Conservation (phyloP, 306 rosid species). For the Inga oerstediana region DNA sequence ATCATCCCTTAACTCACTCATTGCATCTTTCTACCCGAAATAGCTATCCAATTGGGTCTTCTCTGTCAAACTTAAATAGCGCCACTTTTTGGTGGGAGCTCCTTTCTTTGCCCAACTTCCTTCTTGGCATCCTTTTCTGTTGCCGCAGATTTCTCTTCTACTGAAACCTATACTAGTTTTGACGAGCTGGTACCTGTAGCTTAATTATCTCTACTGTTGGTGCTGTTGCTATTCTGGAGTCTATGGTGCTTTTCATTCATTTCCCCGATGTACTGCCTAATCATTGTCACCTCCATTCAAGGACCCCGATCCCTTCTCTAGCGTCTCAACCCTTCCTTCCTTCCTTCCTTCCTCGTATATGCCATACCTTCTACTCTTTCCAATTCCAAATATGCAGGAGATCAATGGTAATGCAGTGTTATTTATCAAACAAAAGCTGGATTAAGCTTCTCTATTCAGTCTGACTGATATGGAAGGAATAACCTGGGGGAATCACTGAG, state of each 20-base stretch:
- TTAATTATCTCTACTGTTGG: not conserved
- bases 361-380: not conserved
- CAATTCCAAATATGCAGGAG: not conserved
- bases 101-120: not conserved
- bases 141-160: not conserved
- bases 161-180: not conserved
- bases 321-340: not conserved
- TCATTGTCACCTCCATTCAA: not conserved
- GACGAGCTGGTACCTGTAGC: not conserved
- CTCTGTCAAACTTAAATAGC: not conserved
- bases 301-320: not conserved
- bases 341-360: not conserved
- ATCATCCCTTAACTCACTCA: not conserved
- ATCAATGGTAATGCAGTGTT: not conserved
- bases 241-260: not conserved
- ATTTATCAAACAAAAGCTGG: not conserved
- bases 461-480: not conserved
- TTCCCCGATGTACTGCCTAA: not conserved
- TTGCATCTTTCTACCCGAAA: not conserved
- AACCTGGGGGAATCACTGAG: not conserved
- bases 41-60: not conserved
- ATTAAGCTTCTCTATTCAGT: not conserved
- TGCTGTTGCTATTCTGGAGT: not conserved
- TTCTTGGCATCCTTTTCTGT: not conserved
- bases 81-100: not conserved